Percentiles rank a stretch among this genome's conserved stretches.
phyloP scores from a whole-genome alignment of 2,329 filamentous ascomycete genomes.

The Ilyonectria robusta region DNA sequence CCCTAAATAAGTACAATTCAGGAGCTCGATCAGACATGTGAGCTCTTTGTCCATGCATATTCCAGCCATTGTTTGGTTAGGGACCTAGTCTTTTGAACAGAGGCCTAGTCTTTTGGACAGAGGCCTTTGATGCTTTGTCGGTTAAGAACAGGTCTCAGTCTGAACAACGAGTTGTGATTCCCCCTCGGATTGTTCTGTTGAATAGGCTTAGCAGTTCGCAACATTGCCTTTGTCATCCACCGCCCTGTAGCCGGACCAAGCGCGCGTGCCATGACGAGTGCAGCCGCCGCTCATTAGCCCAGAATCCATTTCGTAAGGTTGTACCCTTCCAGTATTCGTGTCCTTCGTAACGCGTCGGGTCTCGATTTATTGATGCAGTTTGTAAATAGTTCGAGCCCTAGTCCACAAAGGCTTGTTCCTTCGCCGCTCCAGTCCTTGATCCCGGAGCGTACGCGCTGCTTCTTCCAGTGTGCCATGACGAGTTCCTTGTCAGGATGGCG shows the following conservation, averaged over 20 bases:
- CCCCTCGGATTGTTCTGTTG: background rate
- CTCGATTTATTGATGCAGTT: background rate
- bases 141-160: background rate
- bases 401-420: background rate
- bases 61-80: background rate
- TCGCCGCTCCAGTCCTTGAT: background rate
- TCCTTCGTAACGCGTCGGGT: background rate
- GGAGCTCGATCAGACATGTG: background rate
- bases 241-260: background rate
- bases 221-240: background rate
- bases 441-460: too few species aligned
- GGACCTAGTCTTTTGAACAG: slow-evolving; percentile 1
- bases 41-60: background rate
- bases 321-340: background rate
- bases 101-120: slow-evolving; percentile 1
- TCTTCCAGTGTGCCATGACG: background rate
- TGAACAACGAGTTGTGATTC: background rate
- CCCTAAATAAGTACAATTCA: background rate
- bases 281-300: background rate
- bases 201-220: background rate
- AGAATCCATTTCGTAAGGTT: background rate
- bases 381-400: background rate
- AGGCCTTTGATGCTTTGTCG: background rate
- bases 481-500: background rate
- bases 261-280: too few species aligned